These are phyloP conservation scores for Yamadazyma blattariae DNA, from an alignment of 1,139 yeast genomes.

Conservation along the genomic window DNA sequence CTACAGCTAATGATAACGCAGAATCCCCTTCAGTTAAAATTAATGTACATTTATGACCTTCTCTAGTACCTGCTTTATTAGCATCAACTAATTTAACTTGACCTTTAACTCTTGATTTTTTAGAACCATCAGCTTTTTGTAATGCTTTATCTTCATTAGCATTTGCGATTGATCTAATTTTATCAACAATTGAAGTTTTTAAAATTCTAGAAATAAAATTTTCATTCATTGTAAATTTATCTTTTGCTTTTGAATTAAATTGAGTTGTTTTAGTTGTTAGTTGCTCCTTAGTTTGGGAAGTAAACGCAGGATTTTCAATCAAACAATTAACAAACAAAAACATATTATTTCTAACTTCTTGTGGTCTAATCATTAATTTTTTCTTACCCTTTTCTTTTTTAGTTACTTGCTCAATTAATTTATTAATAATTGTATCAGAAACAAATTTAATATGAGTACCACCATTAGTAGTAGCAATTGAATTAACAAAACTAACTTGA, in stretches of 20 bases:
- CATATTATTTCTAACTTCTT: constrained; percentile 87
- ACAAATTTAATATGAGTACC: constrained; percentile 93
- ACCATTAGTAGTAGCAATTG: constrained; percentile 96
- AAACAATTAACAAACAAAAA: constrained; percentile 88
- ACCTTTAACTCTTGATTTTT: constrained; percentile 82
- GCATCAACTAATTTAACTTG: constrained; percentile 94
- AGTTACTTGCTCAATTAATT: constrained; percentile 58
- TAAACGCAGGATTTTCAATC: constrained; percentile 94
- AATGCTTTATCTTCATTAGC: constrained; percentile 87
- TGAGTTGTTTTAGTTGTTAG: constrained; percentile 84
- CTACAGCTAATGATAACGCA: constrained; percentile 88
- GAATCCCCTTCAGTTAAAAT: constrained; percentile 98
- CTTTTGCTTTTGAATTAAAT: constrained; percentile 72
- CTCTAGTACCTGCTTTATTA: constrained; percentile 92
- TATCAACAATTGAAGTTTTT: constrained; percentile 80
- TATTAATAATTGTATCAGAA: constrained; percentile 78
- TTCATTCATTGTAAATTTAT: constrained; percentile 66
- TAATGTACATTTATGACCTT: constrained; percentile 87
- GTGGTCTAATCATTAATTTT: constrained; percentile 73
- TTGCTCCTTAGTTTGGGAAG: constrained; percentile 97
- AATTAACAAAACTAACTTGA: constrained; percentile 95
- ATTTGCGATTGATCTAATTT: constrained; percentile 76
- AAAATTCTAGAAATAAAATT: constrained; percentile 67
- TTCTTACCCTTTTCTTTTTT: constrained; percentile 77
- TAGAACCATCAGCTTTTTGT: constrained; percentile 87